Evolutionary conservation across 371 early-diverging fungal genomes (phyloP), one percentile per base, ranked within the genome.

Genomic region (Rhizopus arrhizus): DNA sequence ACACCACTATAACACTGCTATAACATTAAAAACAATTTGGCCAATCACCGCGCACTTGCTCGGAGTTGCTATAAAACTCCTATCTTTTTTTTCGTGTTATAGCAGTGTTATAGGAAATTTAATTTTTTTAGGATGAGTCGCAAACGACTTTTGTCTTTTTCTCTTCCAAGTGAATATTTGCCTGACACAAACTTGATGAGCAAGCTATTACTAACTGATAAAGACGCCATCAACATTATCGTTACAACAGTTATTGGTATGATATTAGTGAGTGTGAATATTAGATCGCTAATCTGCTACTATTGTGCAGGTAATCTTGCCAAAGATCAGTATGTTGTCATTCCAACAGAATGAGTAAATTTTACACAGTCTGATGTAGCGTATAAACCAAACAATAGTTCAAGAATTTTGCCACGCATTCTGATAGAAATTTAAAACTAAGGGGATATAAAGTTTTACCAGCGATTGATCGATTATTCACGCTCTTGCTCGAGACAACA

Each of bases 51-150:
- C n/a, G n/a, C n/a, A n/a, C n/a, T n/a, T n/a, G n/a, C n/a, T n/a
- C n/a, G n/a, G n/a, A n/a, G n/a, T n/a, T n/a, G n/a, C n/a, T n/a
- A n/a, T n/a, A n/a, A n/a, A n/a, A n/a, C n/a, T n/a, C n/a, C n/a
- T n/a, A n/a, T n/a, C n/a, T n/a, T n/a, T n/a, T n/a, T n/a, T 48
- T 57, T 38, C 58, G 32, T 58, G 58, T 58, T 58, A 58, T 51
- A 58, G 42, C 50, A 51, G 49, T 58, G 51, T 58, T 58, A 58
- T 51, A 58, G 58, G 29, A 32, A 51, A 50, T n/a, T n/a, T n/a
- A 50, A 58, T 50, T 31, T 33, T 51, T 58, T 41, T 58, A 51
- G 58, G 33, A 50, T 50, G 50, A 29, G 51, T 0, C 56, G 28
- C 48, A 12, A 57, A 48, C 49, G n/a, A n/a, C 35, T 57, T 15